A percentile compares a stretch with the other conserved stretches of the same genome.
phyloP scores from a whole-genome alignment of 306 rosid species.

The Aeschynomene evenia region DNA sequence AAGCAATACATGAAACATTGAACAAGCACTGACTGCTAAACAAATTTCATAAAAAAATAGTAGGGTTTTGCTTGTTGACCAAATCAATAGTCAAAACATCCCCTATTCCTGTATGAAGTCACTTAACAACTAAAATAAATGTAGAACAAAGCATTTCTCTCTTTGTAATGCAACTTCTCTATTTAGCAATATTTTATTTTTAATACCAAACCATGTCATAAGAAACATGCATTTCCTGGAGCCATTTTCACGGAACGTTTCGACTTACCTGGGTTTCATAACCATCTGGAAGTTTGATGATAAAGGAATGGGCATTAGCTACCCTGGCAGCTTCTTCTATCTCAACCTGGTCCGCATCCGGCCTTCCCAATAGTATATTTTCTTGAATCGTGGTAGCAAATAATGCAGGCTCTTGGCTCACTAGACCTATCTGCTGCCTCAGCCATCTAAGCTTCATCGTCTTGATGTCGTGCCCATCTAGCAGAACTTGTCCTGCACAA shows the following conservation, averaged over 20 bases:
- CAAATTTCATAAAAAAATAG: constrained; percentile 19
- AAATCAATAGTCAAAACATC: constrained; percentile 28
- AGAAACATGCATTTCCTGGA: constrained; percentile 2
- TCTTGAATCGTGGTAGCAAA: constrained; percentile 93
- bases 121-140: not conserved
- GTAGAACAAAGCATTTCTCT: not conserved
- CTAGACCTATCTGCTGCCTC: constrained; percentile 95
- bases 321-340: constrained; percentile 98
- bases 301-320: constrained; percentile 95
- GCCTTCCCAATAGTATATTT: constrained; percentile 89
- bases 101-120: not conserved
- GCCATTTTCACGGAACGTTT: constrained; percentile 6
- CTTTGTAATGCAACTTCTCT: not conserved
- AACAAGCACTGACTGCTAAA: constrained; percentile 48
- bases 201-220: constrained; percentile 1
- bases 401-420: constrained; percentile 97
- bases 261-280: constrained; percentile 88
- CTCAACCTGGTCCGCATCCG: constrained; percentile 89
- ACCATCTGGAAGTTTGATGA: constrained; percentile 87
- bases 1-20: constrained; percentile 46
- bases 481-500: constrained; percentile 76
- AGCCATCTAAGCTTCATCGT: constrained; percentile 82
- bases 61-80: constrained; percentile 49
- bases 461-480: constrained; percentile 92
- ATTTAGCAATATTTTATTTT: not conserved